Conservation (phyloP, 2,329 filamentous ascomycete species). For the Aspergillus piperis region DNA sequence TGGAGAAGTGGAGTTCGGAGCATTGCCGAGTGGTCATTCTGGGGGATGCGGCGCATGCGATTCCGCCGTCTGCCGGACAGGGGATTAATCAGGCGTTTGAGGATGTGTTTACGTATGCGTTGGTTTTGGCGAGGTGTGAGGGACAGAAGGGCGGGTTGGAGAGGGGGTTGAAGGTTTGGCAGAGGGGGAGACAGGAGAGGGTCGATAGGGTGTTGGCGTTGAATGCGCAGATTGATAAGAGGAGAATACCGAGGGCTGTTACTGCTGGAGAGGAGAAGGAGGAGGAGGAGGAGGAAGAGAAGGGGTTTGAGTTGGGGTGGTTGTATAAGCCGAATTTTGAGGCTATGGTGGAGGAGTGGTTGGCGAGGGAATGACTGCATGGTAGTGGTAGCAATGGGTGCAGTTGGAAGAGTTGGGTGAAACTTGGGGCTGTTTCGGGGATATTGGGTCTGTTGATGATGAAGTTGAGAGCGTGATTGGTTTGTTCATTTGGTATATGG, state of each 20-base stretch:
- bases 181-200: slow-evolving; percentile 50
- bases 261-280: neutral
- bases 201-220: slow-evolving; percentile 52
- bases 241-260: slow-evolving; percentile 43
- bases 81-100: slow-evolving; percentile 62
- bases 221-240: slow-evolving; percentile 52
- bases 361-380: slow-evolving; percentile 12
- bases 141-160: slow-evolving; percentile 18
- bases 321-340: slow-evolving; percentile 47
- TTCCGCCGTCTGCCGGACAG: slow-evolving; percentile 61
- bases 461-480: no score
- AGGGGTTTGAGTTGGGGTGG: slow-evolving; percentile 45
- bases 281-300: slow-evolving; percentile 15
- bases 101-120: slow-evolving; percentile 51
- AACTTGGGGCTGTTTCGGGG: neutral
- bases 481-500: no score
- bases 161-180: slow-evolving; percentile 48
- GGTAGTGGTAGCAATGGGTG: neutral
- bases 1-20: slow-evolving; percentile 48
- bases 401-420: neutral
- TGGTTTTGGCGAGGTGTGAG: slow-evolving; percentile 37
- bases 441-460: neutral
- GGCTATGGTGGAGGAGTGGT: slow-evolving; percentile 34
- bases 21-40: slow-evolving; percentile 48
- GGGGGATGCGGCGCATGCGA: slow-evolving; percentile 66